Base-by-base conservation (phyloP, 805 yeast genomes). In the Yarrowia porcina region DNA sequence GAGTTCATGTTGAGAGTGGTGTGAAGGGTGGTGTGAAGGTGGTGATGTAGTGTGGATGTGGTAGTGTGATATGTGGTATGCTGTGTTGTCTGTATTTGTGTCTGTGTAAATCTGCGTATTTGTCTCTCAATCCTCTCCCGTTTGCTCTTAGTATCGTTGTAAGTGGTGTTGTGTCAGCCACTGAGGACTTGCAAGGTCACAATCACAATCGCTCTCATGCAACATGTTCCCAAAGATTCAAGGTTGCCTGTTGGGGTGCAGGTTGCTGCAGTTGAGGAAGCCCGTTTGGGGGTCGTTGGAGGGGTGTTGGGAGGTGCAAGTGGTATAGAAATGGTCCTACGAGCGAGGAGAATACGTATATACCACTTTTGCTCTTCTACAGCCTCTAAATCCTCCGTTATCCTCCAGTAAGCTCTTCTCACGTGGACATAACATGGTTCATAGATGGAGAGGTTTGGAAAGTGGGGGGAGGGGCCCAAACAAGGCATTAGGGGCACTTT, bases 1-100 rank as follows among this genome's bases (percentile, higher is more conserved):
- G 72, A 69, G 67, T 69, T 69, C 72, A 69, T 69, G n/a, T 17
- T 12, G 12, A 12, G 17, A 8, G 27, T n/a, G 36, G 1, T 18
- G 20, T 13, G 11, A 10, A n/a, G n/a, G n/a, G n/a, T n/a, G n/a
- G n/a, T n/a, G n/a, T n/a, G n/a, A n/a, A n/a, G n/a, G n/a, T n/a
- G n/a, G n/a, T n/a, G n/a, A n/a, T n/a, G n/a, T n/a, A n/a, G 33
- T 17, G 28, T 20, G 35, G 23, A 11, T 38, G 42, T 38, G 42
- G 17, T 7, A n/a, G 38, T 7, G 2, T 8, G 20, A 12, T 25
- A 5, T 4, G 8, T 25, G 28, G 8, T 25, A 11, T 44, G 28
- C 28, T 25, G 28, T 25, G 28, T 25, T 25, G 13, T 18, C 9
- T 23, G 47, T n/a, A 30, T 23, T 42, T 12, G 25, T 35, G 15